Evolutionary conservation across 208 protist species (phyloP).

Genomic region (Trichomonas gallinae): DNA sequence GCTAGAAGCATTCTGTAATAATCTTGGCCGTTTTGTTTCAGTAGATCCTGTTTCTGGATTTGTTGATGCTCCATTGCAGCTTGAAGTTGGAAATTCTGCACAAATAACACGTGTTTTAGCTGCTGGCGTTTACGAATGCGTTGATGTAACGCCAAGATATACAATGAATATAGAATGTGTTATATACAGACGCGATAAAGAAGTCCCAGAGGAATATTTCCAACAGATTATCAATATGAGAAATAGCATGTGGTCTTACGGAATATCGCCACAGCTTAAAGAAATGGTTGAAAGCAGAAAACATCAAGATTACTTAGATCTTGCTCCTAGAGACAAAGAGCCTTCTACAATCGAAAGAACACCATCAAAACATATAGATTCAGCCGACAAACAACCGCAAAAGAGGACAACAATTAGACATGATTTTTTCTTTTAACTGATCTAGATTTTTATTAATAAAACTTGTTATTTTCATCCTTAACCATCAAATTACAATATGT

Average conservation of each 20-base stretch:
- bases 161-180: neutral
- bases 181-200: neutral
- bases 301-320: neutral
- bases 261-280: neutral
- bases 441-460: too few species aligned
- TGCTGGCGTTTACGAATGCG: neutral
- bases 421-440: too few species aligned
- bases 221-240: neutral
- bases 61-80: constrained; percentile 17
- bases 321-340: neutral
- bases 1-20: neutral
- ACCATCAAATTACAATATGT: too few species aligned
- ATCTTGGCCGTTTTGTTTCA: constrained; percentile 21
- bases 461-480: too few species aligned
- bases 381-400: too few species aligned
- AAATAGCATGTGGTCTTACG: neutral
- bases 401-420: too few species aligned
- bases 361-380: too few species aligned
- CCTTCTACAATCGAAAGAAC: neutral
- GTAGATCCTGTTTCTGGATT: constrained; percentile 28
- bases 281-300: neutral
- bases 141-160: neutral
- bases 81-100: constrained; percentile 26
- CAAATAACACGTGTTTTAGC: constrained; percentile 24
- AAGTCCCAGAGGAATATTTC: neutral